Conservation (phyloP, 257 asterid genomes). For the Solanum ahanhuiri region DNA sequence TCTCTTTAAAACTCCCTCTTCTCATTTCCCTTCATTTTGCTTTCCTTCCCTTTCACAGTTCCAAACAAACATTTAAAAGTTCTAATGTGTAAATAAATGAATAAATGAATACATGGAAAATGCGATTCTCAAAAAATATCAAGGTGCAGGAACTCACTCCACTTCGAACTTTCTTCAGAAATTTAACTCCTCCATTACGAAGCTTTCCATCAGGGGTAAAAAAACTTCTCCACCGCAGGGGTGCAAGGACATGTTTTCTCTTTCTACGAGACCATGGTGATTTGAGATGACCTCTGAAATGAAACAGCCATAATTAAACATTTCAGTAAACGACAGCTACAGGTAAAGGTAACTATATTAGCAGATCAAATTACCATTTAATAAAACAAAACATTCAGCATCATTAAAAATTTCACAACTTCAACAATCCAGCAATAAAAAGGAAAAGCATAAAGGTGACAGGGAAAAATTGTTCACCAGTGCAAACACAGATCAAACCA, state of each 20-base stretch:
- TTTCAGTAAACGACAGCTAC: neutral
- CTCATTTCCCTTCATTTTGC: neutral
- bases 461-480: neutral
- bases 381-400: neutral
- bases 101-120: neutral
- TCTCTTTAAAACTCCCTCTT: neutral
- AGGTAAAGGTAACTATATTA: neutral
- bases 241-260: constrained; percentile 62
- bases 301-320: constrained; percentile 10
- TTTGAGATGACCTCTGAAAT: constrained; percentile 62
- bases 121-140: neutral
- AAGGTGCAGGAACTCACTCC: constrained; percentile 42
- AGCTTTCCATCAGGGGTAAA: constrained; percentile 66
- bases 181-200: constrained; percentile 75
- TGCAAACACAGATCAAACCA: neutral
- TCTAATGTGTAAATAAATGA: neutral
- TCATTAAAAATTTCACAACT: neutral
- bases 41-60: neutral
- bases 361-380: neutral
- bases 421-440: neutral
- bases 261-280: constrained; percentile 91
- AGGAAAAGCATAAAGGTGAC: neutral
- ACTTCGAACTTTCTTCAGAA: constrained; percentile 77
- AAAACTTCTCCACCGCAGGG: constrained; percentile 62
- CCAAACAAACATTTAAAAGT: neutral